A percentile compares a stretch with the other conserved stretches of the same genome.
Conservation (phyloP, 345 rosid genomes). For the Salix caprea region DNA sequence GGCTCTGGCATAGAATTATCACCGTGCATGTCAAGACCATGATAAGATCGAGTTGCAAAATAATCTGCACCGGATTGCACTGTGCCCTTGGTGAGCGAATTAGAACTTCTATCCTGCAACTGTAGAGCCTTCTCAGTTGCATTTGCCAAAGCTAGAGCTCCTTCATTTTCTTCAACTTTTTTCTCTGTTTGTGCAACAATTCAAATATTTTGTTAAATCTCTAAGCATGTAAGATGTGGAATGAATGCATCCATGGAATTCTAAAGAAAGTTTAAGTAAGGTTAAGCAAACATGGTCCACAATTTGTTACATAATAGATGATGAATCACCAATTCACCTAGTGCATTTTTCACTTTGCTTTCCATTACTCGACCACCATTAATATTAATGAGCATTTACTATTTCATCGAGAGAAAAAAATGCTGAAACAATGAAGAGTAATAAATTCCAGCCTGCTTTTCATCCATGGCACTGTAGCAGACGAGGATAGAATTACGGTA, state of each 20-base stretch:
- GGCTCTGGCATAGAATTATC: slow-evolving; percentile 48
- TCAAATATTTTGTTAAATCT: neutral
- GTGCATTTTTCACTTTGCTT: no score
- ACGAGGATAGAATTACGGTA: no score
- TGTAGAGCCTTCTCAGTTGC: slow-evolving; percentile 63
- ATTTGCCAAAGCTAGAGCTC: slow-evolving; percentile 55
- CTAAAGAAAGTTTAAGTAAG: neutral
- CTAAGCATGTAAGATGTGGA: neutral
- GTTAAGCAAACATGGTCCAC: neutral
- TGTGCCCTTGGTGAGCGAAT: slow-evolving; percentile 41
- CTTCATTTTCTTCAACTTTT: slow-evolving; percentile 35
- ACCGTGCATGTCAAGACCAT: slow-evolving; percentile 56
- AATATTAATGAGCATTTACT: no score
- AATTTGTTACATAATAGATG: neutral
- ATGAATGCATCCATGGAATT: neutral
- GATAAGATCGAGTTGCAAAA: slow-evolving; percentile 62
- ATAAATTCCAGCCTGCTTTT: no score
- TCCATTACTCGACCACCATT: no score
- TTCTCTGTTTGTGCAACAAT: slow-evolving; percentile 10
- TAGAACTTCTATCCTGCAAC: slow-evolving; percentile 40
- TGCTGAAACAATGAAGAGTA: no score
- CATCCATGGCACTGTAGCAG: no score
- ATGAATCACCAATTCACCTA: no score
- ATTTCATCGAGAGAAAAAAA: no score
- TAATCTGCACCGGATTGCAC: slow-evolving; percentile 80